A percentile compares a stretch with the other conserved stretches of the same genome.
Conservation (phyloP, 2,329 filamentous ascomycete genomes). For the Aspergillus latus region DNA sequence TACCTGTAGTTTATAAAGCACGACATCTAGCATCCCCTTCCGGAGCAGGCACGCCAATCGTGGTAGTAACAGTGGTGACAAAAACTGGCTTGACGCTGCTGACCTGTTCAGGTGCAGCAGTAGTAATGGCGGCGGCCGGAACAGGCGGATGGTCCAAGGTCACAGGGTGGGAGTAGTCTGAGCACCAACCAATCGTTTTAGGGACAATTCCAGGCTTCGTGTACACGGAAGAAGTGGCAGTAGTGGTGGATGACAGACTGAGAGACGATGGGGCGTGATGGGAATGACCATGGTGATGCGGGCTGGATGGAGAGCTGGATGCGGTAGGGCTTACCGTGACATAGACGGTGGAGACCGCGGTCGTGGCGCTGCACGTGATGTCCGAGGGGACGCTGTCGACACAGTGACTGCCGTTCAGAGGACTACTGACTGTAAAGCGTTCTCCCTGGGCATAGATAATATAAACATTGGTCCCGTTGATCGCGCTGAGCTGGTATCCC, state of each 20-base stretch:
- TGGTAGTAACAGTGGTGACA: neutral
- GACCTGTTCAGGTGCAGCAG: neutral
- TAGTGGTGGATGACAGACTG: neutral
- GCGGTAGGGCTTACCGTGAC: conserved; percentile 26
- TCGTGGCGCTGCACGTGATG: conserved; percentile 18
- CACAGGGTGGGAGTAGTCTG: conserved; percentile 29
- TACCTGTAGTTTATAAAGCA: neutral
- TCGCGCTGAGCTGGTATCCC: conserved; percentile 48
- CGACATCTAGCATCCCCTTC: neutral
- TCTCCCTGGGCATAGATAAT: conserved; percentile 47
- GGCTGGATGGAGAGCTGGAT: conserved; percentile 15
- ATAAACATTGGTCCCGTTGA: conserved; percentile 49
- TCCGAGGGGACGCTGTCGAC: conserved; percentile 13
- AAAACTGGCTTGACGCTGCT: neutral
- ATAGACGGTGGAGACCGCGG: conserved; percentile 16
- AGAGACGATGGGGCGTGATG: neutral
- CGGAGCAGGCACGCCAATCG: neutral
- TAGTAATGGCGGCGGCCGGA: neutral
- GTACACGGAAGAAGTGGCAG: conserved; percentile 14
- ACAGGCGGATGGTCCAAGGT: conserved; percentile 21
- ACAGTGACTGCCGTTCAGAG: neutral
- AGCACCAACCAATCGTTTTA: conserved; percentile 29
- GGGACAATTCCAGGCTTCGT: conserved; percentile 27
- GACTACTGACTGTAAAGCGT: neutral
- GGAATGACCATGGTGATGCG: neutral